Evolutionary conservation across 2,329 filamentous ascomycete species (phyloP), one percentile per base, ranked within the genome.

Genomic region (Hypoxylon sp.): DNA sequence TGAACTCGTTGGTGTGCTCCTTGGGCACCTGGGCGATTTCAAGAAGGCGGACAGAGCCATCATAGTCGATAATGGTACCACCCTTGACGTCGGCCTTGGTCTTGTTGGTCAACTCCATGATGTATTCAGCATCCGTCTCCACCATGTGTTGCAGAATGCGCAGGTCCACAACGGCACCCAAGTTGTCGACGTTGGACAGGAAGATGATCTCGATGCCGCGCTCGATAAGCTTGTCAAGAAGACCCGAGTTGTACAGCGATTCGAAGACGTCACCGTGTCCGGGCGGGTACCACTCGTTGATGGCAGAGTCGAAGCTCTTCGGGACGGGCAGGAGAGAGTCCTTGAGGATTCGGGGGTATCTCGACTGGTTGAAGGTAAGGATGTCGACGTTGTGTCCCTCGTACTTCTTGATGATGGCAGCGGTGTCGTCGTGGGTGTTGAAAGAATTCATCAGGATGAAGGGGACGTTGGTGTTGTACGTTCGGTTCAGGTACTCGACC

Each of bases 381-480:
- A 99, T 98, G 78, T 99, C 95, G 76, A 99, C 96, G 79, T 97
- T 97, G 88, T 99, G 95, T 69, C 95, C 95, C 85, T 99, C 94
- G 83, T 98, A 99, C 86, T 99, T 99, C 89, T 99, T 99, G 86
- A 99, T 99, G 82, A 99, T 99, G 81, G 93, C 93, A 68, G 94
- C 93, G 53, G 95, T 99, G 78, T 99, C 95, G 75, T 94, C 89
- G 79, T 99, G 94, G 78, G 95, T 99, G 88, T 99, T 99, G 91
- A 99, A 99, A 58, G 95, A 98, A 90, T 99, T 99, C 95, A 99
- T 99, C 74, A 99, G 90, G 72, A 99, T 89, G 81, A 99, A 97
- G 50, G 95, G 95, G 32, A 99, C 95, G 78, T 97, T 98, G 80
- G 96, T 93, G 73, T 91, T 88, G 85, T 97, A 98, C 70, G 93